Evolutionary conservation across 805 yeast species (phyloP).

Genomic region (Candida yuanshanica): DNA sequence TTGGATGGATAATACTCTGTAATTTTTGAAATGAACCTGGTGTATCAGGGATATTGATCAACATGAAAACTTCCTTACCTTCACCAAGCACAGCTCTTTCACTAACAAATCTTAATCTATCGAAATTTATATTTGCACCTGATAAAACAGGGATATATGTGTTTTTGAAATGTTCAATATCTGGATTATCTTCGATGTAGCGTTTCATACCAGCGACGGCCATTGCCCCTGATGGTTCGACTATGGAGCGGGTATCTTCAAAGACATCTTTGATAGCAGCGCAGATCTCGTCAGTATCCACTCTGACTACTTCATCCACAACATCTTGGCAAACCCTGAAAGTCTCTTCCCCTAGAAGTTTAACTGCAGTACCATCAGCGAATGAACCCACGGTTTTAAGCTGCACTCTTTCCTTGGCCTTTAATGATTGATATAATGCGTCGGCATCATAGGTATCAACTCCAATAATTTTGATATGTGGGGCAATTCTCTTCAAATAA

Average conservation of each 20-base stretch:
- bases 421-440: conserved; percentile 73
- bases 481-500: conserved; percentile 90
- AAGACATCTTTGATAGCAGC: conserved; percentile 97
- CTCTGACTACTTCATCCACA: conserved; percentile 86
- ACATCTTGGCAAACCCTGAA: conserved; percentile 70
- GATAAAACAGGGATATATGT: conserved; percentile 82
- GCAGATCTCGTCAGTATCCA: conserved; percentile 87
- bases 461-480: conserved; percentile 93
- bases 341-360: conserved; percentile 83
- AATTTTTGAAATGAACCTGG: conserved; percentile 86
- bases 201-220: conserved; percentile 92
- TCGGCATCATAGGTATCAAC: conserved; percentile 96
- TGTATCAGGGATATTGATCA: conserved; percentile 83
- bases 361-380: conserved; percentile 98
- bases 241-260: conserved; percentile 89
- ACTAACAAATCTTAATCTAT: conserved; percentile 88
- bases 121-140: conserved; percentile 99
- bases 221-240: conserved; percentile 97
- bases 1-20: conserved; percentile 75
- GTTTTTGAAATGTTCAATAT: conserved; percentile 60
- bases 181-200: conserved; percentile 64
- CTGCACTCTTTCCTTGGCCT: conserved; percentile 45
- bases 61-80: conserved; percentile 90
- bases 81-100: conserved; percentile 99
- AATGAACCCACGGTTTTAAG: conserved; percentile 84